Evolutionary conservation across 1,284 basidiomycete species (phyloP).

Genomic region (Moesziomyces globuligerus): DNA sequence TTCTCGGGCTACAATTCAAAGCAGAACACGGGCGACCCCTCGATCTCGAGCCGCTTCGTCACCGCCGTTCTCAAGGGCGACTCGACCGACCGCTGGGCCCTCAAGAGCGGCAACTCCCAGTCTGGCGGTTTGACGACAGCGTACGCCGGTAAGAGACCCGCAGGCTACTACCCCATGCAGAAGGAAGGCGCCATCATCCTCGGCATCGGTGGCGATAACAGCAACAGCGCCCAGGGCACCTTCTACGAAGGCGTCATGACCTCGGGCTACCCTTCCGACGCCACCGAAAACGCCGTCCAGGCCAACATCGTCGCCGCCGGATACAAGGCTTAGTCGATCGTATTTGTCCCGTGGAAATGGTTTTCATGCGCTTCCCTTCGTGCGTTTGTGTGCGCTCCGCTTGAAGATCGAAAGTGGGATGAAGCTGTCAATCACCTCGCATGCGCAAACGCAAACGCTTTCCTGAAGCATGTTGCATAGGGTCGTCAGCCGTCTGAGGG

Average conservation of each 20-base stretch:
- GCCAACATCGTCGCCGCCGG: constrained; percentile 27
- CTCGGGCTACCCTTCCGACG: constrained; percentile 17
- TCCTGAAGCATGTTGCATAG: too few relatives aligned
- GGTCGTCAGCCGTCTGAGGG: too few relatives aligned
- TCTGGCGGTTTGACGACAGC: constrained; percentile 7
- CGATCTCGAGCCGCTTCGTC: constrained; percentile 16
- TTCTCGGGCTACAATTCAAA: constrained; percentile 19
- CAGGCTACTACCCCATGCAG: constrained; percentile 32
- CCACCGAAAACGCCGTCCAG: constrained; percentile 24
- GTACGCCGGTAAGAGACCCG: constrained; percentile 23
- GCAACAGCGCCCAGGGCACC: constrained; percentile 21
- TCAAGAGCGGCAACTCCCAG: constrained; percentile 25
- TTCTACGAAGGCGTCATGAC: constrained; percentile 40
- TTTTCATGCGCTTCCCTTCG: too few relatives aligned
- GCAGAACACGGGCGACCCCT: constrained; percentile 13
- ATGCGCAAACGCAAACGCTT: too few relatives aligned
- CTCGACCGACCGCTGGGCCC: constrained; percentile 24
- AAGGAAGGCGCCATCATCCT: constrained; percentile 37
- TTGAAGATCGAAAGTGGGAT: too few relatives aligned
- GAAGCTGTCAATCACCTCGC: too few relatives aligned
- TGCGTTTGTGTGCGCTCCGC: too few relatives aligned
- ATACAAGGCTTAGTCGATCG: constrained; percentile 8
- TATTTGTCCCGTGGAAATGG: neutral
- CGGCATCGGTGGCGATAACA: constrained; percentile 38
- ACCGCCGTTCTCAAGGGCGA: constrained; percentile 31